Evolutionary conservation across 2,329 filamentous ascomycete genomes (phyloP), one percentile per base, ranked within the genome.

Genomic region (Rhinocladiella similis): DNA sequence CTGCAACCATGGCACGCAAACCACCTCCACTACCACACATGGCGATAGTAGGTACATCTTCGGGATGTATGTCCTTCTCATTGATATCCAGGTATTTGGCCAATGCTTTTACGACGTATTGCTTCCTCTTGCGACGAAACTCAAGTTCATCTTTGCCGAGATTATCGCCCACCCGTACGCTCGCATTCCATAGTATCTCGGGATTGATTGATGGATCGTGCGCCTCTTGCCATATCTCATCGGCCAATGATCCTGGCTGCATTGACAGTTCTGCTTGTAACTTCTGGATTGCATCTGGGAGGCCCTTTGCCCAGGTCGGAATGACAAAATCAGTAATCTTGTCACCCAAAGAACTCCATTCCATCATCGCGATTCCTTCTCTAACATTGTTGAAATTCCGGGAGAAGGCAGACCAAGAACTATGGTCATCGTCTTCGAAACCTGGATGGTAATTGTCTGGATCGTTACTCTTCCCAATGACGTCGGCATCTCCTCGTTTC

Each of bases 1-100:
- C 92, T 1, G 94, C 92, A 16, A 97, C 90, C 36, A 99, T 81
- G 1, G 94, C 94, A 49, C 94, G 82, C 46, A 99, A 74, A 0
- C 94, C 94, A 54, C 94, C 94, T 9, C 94, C 94, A 1, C 93
- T 97, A 7, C 92, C 92, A 66, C 93, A 96, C 77, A 97, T 87
- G 38, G 93, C 93, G 69, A 99, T 97, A 2, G 87, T 85, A 1
- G 94, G 94, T 5, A 97, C 87, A 74, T 99, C 94, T 46, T 96
- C 91, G 0, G 91, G 90, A 67, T 97, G 85, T n/a, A 99, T 85
- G 2, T 93, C 88, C 13, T 83, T 78, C 69, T 92, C 90, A 0
- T 87, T 77, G 5, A 99, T 77, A 27, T 83, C 85, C 0, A 99
- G 82, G 68, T 97, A 99, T 50, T 80, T 86, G 2, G 92, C 91